Evolutionary conservation across 1,284 basidiomycete species (phyloP), one percentile per base, ranked within the genome.

Genomic region (Hortiboletus rubellus): DNA sequence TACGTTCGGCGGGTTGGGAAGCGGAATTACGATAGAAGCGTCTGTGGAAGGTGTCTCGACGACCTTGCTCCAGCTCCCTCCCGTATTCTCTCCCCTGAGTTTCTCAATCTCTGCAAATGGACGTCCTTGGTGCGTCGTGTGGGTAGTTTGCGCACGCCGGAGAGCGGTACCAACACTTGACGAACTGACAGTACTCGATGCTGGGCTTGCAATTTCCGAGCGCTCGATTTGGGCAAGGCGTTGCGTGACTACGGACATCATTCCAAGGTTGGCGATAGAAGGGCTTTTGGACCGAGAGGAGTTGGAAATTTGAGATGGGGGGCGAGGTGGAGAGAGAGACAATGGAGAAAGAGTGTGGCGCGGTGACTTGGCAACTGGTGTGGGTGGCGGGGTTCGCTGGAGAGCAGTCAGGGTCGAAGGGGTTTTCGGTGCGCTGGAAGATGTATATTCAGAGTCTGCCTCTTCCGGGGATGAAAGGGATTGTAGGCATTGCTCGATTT

Each of bases 261-360:
- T 72, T 50, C 76, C 77, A n/a, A 84, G 73, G 52, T 81, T 79
- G 31, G 74, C 71, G 49, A 84, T 79, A 17, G 82, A 84, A n/a
- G 81, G 79, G 51, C 79, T 82, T 52, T 73, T 74, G 5, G 72
- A 64, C 22, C 69, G 72, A 12, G 74, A 66, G n/a, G 61, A 51
- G 46, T 54, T 59, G 18, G 58, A 63, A 12, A 63, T 42, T 44
- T 63, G 68, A 52, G 61, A 66, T 27, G 64, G 66, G 14, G 66
- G 63, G 8, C 59, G 66, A 37, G 69, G 74, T 22, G 69, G 66
- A 40, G 70, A 71, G 48, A 65, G 22, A 36, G 68, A 60, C 24
- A 68, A 55, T 0, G 59, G 63, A 22, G 59, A 63, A 38, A 50
- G 51, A 37, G 57, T 55, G 24, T 57, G 60, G 24, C 52, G 54